A percentile compares a stretch with the other conserved stretches of the same genome.
Conservation (phyloP, 2,329 filamentous ascomycete genomes). For the Cytospora schulzeri region DNA sequence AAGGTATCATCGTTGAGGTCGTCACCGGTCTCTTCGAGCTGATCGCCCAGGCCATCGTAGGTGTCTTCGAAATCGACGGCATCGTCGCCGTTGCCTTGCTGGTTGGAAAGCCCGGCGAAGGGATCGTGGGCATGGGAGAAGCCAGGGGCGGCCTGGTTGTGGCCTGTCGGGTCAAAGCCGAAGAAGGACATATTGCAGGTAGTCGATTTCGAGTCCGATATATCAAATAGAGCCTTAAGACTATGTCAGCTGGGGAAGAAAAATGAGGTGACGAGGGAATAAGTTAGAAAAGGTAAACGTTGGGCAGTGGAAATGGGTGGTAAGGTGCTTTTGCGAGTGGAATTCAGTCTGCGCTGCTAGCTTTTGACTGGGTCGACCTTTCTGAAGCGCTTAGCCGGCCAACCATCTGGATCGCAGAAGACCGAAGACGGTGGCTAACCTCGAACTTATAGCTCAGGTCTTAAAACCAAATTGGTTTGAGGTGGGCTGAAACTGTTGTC, state of each 20-base stretch:
- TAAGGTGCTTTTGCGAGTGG: neutral
- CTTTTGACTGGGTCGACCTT: neutral
- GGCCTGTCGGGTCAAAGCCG: conserved; percentile 75
- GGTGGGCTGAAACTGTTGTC: neutral
- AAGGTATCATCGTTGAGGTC: conserved; percentile 98
- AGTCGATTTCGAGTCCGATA: conserved; percentile 1
- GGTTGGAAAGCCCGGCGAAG: conserved; percentile 77
- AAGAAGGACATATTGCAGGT: conserved; percentile 79
- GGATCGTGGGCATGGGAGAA: conserved; percentile 85
- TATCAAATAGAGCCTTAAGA: conserved; percentile 3
- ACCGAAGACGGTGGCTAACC: neutral
- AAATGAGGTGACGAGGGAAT: neutral
- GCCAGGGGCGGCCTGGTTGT: conserved; percentile 70
- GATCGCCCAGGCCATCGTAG: conserved; percentile 90
- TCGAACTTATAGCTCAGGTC: neutral
- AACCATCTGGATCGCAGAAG: neutral
- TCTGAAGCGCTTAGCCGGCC: neutral
- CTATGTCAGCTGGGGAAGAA: neutral
- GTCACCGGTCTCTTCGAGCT: conserved; percentile 89
- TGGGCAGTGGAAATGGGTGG: neutral
- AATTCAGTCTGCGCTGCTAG: neutral
- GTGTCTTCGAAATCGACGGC: conserved; percentile 88
- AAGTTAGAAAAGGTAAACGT: neutral
- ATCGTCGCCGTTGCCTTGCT: conserved; percentile 60
- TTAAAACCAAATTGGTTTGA: neutral